Conservation (phyloP, 257 asterid species). For the Rhazya stricta region DNA sequence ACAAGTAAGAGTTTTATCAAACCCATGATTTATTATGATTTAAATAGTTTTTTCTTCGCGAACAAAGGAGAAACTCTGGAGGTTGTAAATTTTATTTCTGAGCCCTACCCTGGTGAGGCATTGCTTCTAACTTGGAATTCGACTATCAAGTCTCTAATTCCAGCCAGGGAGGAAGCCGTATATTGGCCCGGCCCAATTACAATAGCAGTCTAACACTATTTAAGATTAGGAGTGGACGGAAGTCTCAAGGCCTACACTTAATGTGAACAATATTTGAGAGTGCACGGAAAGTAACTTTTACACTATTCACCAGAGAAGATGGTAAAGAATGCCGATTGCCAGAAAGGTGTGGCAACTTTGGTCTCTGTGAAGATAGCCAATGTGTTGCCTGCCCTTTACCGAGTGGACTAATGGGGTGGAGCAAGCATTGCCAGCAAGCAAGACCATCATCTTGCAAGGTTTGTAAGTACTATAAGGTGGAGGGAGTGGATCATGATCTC, state of each 20-base stretch:
- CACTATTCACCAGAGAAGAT: conserved; percentile 19
- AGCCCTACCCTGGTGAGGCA: not conserved
- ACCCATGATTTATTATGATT: conserved; percentile 3
- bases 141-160: not conserved
- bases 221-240: conserved; percentile 6
- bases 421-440: conserved; percentile 24
- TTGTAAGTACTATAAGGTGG: conserved; percentile 25
- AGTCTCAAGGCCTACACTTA: conserved; percentile 6
- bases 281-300: conserved; percentile 30
- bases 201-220: not conserved
- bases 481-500: conserved; percentile 37
- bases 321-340: conserved; percentile 33
- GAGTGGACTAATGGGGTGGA: conserved; percentile 39
- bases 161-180: not conserved
- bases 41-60: not conserved
- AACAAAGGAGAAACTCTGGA: not conserved
- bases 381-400: conserved; percentile 44
- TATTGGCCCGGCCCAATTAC: conserved; percentile 3
- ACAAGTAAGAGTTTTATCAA: conserved; percentile 15
- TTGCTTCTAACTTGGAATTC: not conserved
- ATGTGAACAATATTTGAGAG: not conserved
- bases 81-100: not conserved
- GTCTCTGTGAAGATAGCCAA: conserved; percentile 41
- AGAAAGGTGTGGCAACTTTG: conserved; percentile 31
- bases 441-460: conserved; percentile 22